Percentiles rank a stretch among this genome's conserved stretches.
phyloP scores from a whole-genome alignment of 2,329 filamentous ascomycete species.

The Alternaria ethzedia region DNA sequence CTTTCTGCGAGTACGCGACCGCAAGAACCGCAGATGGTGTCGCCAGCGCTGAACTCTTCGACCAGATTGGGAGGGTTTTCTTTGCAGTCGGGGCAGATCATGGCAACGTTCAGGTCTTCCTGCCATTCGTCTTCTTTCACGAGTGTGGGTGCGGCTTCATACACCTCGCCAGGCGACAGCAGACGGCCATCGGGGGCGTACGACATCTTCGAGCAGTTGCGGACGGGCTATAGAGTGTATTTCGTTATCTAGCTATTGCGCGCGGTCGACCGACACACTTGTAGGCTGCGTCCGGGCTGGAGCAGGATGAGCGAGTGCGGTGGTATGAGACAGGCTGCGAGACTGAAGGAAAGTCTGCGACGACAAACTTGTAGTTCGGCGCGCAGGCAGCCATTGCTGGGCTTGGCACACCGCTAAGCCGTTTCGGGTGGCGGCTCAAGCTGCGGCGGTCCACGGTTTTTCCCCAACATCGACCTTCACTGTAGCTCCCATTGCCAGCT shows the following conservation, averaged over 20 bases:
- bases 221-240: conserved; percentile 13
- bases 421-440: conserved; percentile 27
- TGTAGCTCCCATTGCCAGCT: conserved; percentile 43
- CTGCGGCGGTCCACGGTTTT: conserved; percentile 23
- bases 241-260: conserved; percentile 20
- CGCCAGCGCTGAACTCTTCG: conserved; percentile 89
- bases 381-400: conserved; percentile 14
- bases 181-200: conserved; percentile 44
- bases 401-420: conserved; percentile 23
- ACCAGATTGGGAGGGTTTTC: conserved; percentile 90
- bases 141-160: conserved; percentile 44
- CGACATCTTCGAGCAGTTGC: conserved; percentile 30
- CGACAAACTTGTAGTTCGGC: neutral
- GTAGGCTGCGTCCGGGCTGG: conserved; percentile 14
- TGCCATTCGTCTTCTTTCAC: conserved; percentile 62
- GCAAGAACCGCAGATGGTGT: conserved; percentile 91
- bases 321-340: conserved; percentile 25
- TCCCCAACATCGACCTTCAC: conserved; percentile 30
- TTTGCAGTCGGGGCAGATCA: conserved; percentile 89
- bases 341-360: conserved; percentile 1
- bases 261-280: conserved; percentile 18
- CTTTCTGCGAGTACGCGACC: conserved; percentile 89
- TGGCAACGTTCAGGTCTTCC: conserved; percentile 83
- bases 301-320: conserved; percentile 26
- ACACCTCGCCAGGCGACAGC: conserved; percentile 55